These are phyloP conservation scores for Aureobasidium leucospermi DNA, from an alignment of 2,329 filamentous ascomycete species.

Conservation along the genomic window DNA sequence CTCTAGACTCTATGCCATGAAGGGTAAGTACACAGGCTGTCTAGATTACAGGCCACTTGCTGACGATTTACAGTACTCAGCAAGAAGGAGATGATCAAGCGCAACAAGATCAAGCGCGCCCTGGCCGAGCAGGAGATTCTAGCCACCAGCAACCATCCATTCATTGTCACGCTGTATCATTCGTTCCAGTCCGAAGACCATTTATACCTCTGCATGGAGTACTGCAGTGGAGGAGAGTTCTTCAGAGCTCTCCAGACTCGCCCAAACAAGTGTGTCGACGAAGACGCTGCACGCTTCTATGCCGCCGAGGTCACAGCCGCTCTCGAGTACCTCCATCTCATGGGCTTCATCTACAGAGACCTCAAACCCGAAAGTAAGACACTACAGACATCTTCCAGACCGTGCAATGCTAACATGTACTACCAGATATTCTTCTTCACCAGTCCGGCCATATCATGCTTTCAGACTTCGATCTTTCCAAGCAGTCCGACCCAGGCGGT, in stretches of 20 bases:
- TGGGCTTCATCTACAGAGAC: constrained; percentile 99
- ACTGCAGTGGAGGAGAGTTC: constrained; percentile 97
- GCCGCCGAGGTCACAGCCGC: constrained; percentile 95
- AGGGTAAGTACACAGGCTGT: constrained; percentile 54
- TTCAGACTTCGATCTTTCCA: constrained; percentile 96
- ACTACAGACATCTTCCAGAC: not conserved
- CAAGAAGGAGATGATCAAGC: constrained; percentile 99
- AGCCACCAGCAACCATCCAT: constrained; percentile 96
- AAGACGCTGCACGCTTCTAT: constrained; percentile 95
- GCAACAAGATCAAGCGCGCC: constrained; percentile 98
- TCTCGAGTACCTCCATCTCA: constrained; percentile 91
- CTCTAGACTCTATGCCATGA: constrained; percentile 92
- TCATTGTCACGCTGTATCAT: constrained; percentile 97
- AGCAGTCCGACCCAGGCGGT: constrained; percentile 92
- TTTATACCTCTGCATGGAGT: constrained; percentile 99
- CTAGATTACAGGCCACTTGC: no score
- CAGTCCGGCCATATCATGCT: constrained; percentile 99
- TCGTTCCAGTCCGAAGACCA: constrained; percentile 99
- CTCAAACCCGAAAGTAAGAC: constrained; percentile 86
- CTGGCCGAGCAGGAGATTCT: constrained; percentile 96
- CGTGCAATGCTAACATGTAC: constrained; percentile 30
- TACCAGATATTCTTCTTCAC: constrained; percentile 83
- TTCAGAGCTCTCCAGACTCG: constrained; percentile 94
- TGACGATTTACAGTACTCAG: constrained; percentile 62
- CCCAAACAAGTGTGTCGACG: constrained; percentile 92